These are phyloP conservation scores for Euphorbia corollata DNA, from an alignment of 441 rosid species.

Conservation along the genomic window DNA sequence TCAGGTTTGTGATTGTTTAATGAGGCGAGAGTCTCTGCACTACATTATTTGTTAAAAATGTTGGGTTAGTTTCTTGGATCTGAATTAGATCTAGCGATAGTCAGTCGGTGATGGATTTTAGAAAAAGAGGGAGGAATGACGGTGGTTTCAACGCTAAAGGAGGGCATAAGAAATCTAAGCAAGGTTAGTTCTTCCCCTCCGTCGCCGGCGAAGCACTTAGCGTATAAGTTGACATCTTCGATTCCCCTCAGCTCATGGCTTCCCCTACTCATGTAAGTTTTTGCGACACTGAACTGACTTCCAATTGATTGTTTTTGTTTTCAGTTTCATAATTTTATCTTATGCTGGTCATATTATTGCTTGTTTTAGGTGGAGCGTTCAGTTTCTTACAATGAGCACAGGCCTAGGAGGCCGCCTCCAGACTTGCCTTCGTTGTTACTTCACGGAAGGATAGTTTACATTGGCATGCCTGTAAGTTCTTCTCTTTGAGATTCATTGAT, in stretches of 20 bases:
- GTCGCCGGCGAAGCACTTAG: no score
- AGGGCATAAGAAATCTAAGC: conserved; percentile 57
- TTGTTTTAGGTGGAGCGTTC: conserved; percentile 58
- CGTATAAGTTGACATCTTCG: conserved; percentile 70
- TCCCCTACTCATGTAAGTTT: conserved; percentile 56
- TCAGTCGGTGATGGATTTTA: conserved; percentile 43
- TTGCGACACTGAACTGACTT: not conserved
- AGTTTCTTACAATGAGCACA: conserved; percentile 45
- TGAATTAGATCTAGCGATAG: conserved; percentile 24
- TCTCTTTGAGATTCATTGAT: not conserved
- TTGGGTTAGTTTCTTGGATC: conserved; percentile 19
- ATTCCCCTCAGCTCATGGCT: conserved; percentile 70
- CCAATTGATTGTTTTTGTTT: not conserved
- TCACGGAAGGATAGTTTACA: conserved; percentile 65
- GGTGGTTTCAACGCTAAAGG: conserved; percentile 47
- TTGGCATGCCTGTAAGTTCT: conserved; percentile 75
- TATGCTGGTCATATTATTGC: not conserved
- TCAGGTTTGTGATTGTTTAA: no score
- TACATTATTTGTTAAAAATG: no score
- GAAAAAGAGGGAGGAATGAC: conserved; percentile 63
- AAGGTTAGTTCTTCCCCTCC: conserved; percentile 40
- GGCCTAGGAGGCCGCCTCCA: conserved; percentile 61
- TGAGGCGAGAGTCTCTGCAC: no score
- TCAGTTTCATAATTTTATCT: not conserved
- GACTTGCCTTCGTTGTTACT: conserved; percentile 77